Evolutionary conservation across 2,329 filamentous ascomycete species (phyloP).

Genomic region (Elsinoe australis): DNA sequence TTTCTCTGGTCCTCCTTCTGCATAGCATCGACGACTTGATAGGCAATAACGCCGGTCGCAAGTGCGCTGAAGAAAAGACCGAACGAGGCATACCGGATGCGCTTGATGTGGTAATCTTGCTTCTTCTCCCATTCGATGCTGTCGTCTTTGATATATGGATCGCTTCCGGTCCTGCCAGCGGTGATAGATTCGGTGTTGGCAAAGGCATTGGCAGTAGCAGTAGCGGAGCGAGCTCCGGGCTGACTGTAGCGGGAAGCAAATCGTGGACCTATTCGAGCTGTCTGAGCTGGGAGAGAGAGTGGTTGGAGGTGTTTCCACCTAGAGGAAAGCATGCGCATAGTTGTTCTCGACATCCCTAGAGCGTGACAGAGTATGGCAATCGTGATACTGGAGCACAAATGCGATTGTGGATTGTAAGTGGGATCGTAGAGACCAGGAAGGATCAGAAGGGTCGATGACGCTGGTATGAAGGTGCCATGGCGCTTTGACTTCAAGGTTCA

Average conservation of each 20-base stretch:
- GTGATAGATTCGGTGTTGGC: too few species aligned
- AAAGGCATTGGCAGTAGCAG: slow-evolving; percentile 20
- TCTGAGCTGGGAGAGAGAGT: background rate
- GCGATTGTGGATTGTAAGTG: too few species aligned
- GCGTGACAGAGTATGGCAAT: too few species aligned
- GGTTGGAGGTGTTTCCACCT: slow-evolving; percentile 17
- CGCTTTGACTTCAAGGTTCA: too few species aligned
- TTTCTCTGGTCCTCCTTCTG: slow-evolving; percentile 25
- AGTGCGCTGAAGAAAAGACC: slow-evolving; percentile 30
- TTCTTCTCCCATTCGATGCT: slow-evolving; percentile 26
- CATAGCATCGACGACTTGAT: slow-evolving; percentile 30
- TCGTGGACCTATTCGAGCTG: slow-evolving; percentile 23
- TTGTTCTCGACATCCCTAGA: slow-evolving; percentile 17
- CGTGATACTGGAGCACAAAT: too few species aligned
- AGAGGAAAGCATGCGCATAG: slow-evolving; percentile 20
- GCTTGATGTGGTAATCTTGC: slow-evolving; percentile 26
- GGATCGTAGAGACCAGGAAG: too few species aligned
- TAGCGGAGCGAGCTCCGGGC: slow-evolving; percentile 25
- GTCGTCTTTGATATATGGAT: slow-evolving; percentile 21
- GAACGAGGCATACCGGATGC: slow-evolving; percentile 33
- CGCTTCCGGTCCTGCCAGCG: slow-evolving; percentile 23
- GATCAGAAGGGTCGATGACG: too few species aligned
- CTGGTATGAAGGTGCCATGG: too few species aligned
- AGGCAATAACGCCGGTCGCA: slow-evolving; percentile 26
- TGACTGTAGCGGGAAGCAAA: slow-evolving; percentile 32